These are phyloP conservation scores for Parietichytrium sp. DNA, from an alignment of 108 stramenopile genomes.

Conservation along the genomic window DNA sequence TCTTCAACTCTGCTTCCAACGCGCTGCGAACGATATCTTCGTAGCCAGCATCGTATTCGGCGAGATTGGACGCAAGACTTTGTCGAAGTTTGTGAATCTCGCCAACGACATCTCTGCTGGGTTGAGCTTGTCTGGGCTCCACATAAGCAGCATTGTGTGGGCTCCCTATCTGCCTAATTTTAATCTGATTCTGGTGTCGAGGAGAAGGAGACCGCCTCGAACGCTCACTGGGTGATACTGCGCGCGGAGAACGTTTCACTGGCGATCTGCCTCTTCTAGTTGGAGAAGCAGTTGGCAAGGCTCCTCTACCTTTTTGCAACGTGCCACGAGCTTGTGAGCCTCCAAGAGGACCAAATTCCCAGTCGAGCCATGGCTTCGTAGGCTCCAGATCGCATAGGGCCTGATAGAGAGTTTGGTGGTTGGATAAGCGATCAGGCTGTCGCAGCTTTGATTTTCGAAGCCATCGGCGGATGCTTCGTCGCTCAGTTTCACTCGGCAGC, in stretches of 20 bases:
- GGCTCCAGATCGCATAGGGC: background rate
- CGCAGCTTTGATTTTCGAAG: background rate
- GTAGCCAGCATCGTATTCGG: background rate
- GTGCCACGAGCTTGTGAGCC: background rate
- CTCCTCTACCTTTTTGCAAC: background rate
- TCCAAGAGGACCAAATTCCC: background rate
- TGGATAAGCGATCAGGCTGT: background rate
- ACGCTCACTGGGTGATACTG: background rate
- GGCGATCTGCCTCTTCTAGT: background rate
- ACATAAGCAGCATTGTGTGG: background rate
- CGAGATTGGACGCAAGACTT: background rate
- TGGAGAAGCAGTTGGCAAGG: background rate
- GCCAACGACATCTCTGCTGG: background rate
- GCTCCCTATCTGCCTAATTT: background rate
- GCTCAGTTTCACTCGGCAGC: background rate
- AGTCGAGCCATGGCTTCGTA: background rate
- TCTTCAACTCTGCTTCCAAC: too few species aligned
- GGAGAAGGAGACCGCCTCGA: background rate
- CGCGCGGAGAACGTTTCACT: background rate
- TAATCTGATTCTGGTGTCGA: background rate
- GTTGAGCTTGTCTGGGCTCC: background rate
- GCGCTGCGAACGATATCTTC: too few species aligned
- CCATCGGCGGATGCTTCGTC: slow-evolving; percentile 15
- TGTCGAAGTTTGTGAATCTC: background rate
- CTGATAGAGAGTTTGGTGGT: background rate